These are phyloP conservation scores for Paracoccidioides lutzii DNA, from an alignment of 2,329 filamentous ascomycete species.

Conservation along the genomic window DNA sequence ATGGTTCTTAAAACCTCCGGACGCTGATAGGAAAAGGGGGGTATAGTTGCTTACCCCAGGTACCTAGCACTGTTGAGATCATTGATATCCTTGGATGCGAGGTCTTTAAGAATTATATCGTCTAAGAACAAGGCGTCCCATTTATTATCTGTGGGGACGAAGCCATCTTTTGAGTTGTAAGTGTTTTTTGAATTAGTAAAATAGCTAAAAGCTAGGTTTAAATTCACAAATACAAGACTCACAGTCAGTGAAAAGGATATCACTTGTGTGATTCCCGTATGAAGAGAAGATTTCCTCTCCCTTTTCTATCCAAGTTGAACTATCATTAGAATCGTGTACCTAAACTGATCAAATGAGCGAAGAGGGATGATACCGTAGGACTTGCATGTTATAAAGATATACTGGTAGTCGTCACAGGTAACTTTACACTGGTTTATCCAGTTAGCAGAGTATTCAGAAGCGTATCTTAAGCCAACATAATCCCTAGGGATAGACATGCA, in stretches of 20 bases:
- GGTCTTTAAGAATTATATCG: slow-evolving; percentile 27
- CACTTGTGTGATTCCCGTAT: slow-evolving; percentile 32
- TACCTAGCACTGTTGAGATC: slow-evolving; percentile 26
- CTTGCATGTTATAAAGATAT: slow-evolving; percentile 23
- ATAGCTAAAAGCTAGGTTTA: not conserved
- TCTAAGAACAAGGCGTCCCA: slow-evolving; percentile 31
- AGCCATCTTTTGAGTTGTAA: slow-evolving; percentile 24
- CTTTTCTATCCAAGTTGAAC: slow-evolving; percentile 14
- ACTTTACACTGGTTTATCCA: slow-evolving; percentile 23
- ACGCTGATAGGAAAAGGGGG: not conserved
- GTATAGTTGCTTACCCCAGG: slow-evolving; percentile 23
- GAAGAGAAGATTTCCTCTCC: slow-evolving; percentile 34
- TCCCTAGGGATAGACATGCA: not conserved
- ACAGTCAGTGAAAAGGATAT: slow-evolving; percentile 34
- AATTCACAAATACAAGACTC: slow-evolving; percentile 9
- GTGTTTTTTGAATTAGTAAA: not conserved
- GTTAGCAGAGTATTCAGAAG: not conserved
- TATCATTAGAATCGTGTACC: not conserved
- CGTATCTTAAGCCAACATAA: not conserved
- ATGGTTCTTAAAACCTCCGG: not conserved
- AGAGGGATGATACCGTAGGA: slow-evolving; percentile 17
- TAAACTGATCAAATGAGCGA: not conserved
- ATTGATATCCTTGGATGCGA: slow-evolving; percentile 19
- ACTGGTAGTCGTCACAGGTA: slow-evolving; percentile 22
- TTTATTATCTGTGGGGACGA: slow-evolving; percentile 28